Conservation (phyloP, 495 filamentous ascomycete genomes). For the Pseudotulostoma volvatum region DNA sequence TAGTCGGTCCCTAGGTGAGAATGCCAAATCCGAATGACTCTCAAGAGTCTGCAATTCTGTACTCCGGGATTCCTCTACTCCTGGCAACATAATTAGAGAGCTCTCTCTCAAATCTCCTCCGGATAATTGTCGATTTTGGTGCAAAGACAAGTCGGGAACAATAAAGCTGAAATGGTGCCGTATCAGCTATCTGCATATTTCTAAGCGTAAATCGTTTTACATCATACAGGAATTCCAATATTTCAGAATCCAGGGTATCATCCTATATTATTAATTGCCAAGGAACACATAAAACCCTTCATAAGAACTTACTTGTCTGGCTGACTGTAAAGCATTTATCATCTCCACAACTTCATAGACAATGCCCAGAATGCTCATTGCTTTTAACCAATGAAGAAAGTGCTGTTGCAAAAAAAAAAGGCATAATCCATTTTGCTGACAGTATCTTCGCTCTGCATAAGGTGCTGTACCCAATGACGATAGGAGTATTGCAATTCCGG, state of each 20-base stretch:
- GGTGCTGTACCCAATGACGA: no score
- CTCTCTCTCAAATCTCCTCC: no score
- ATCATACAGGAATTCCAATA: slow-evolving; percentile 15
- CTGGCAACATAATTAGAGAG: slow-evolving; percentile 14
- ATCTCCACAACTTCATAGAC: no score
- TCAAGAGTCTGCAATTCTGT: slow-evolving; percentile 8
- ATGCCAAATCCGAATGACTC: slow-evolving; percentile 8
- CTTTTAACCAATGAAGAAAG: no score
- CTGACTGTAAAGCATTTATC: no score
- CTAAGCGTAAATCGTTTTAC: slow-evolving; percentile 20
- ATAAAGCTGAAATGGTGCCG: slow-evolving; percentile 7
- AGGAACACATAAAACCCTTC: no score
- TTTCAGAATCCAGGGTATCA: slow-evolving; percentile 8
- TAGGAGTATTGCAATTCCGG: no score
- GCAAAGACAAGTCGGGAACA: slow-evolving; percentile 15
- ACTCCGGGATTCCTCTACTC: slow-evolving; percentile 21
- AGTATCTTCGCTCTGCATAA: no score
- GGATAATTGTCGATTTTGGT: slow-evolving; percentile 10
- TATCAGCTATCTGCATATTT: slow-evolving; percentile 3
- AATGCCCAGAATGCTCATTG: no score
- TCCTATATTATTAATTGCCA: slow-evolving; percentile 2
- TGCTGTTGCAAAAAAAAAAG: no score
- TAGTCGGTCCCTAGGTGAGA: slow-evolving; percentile 10
- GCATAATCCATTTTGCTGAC: no score
- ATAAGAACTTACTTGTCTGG: no score